These are phyloP conservation scores for Erythrophleum ivorense DNA, from an alignment of 331 rosid genomes.

Conservation along the genomic window DNA sequence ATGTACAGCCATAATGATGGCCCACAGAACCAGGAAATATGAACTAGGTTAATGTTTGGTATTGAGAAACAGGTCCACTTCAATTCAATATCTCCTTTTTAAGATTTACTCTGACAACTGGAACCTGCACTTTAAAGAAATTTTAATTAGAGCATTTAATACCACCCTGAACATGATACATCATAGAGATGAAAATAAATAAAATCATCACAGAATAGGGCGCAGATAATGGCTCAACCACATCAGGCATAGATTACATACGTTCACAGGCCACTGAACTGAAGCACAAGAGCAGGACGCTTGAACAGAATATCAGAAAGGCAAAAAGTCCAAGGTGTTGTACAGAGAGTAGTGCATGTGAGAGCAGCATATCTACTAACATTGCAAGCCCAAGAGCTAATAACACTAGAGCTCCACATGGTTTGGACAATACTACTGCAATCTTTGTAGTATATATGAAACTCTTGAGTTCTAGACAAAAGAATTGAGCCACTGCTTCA, in stretches of 20 bases:
- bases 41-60: constrained; percentile 16
- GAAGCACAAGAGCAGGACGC: background rate
- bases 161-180: background rate
- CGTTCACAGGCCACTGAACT: constrained; percentile 4
- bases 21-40: constrained; percentile 43
- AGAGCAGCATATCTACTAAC: background rate
- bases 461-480: background rate
- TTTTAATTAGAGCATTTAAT: constrained; percentile 9
- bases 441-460: background rate
- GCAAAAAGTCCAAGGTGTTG: background rate
- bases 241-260: background rate
- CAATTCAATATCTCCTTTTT: constrained; percentile 12
- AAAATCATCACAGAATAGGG: background rate
- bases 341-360: background rate
- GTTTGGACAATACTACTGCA: background rate
- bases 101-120: constrained; percentile 12
- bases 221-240: background rate
- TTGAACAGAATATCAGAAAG: background rate
- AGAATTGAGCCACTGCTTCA: background rate
- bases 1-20: constrained; percentile 58
- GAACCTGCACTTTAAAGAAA: constrained; percentile 49
- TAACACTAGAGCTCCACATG: background rate
- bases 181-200: background rate
- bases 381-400: background rate
- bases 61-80: constrained; percentile 24